A percentile compares a stretch with the other conserved stretches of the same genome.
Conservation (phyloP, 768 basidiomycete genomes). For the Dictyophora rubrovolvata region DNA sequence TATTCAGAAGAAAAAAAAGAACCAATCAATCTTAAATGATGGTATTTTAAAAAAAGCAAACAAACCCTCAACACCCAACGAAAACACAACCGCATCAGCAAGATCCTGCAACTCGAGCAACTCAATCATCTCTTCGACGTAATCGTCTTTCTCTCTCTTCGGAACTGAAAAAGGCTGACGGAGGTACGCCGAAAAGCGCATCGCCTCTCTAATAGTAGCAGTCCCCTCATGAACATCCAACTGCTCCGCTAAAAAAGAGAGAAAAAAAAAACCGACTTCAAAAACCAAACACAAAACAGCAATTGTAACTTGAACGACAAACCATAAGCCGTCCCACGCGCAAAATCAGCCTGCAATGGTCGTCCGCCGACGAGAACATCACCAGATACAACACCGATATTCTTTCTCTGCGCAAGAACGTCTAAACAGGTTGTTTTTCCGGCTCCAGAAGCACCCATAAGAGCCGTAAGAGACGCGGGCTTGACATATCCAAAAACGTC, state of each 20-base stretch:
- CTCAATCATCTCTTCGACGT: constrained; percentile 37
- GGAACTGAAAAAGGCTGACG: constrained; percentile 33
- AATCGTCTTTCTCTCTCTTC: constrained; percentile 33
- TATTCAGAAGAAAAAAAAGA: not conserved
- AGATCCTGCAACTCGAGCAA: constrained; percentile 37
- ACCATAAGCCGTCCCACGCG: constrained; percentile 14
- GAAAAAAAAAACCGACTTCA: constrained; percentile 25
- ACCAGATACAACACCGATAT: constrained; percentile 37
- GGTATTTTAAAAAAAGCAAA: constrained; percentile 20
- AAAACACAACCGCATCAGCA: constrained; percentile 38
- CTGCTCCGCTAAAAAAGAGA: constrained; percentile 37
- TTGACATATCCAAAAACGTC: constrained; percentile 39
- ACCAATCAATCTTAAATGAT: not conserved
- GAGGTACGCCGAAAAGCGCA: constrained; percentile 36
- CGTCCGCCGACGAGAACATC: constrained; percentile 31
- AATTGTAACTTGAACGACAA: no score
- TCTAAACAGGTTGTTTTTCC: constrained; percentile 26
- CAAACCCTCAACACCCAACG: constrained; percentile 47
- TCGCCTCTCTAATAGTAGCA: constrained; percentile 39
- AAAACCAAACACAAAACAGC: constrained; percentile 16
- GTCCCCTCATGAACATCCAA: constrained; percentile 38
- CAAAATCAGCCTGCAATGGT: constrained; percentile 12
- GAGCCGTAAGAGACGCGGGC: constrained; percentile 55
- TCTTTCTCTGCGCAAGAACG: constrained; percentile 37
- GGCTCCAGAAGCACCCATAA: constrained; percentile 82